phyloP scores from a whole-genome alignment of 805 yeast genomes.

The Suhomyces canberraensis region DNA sequence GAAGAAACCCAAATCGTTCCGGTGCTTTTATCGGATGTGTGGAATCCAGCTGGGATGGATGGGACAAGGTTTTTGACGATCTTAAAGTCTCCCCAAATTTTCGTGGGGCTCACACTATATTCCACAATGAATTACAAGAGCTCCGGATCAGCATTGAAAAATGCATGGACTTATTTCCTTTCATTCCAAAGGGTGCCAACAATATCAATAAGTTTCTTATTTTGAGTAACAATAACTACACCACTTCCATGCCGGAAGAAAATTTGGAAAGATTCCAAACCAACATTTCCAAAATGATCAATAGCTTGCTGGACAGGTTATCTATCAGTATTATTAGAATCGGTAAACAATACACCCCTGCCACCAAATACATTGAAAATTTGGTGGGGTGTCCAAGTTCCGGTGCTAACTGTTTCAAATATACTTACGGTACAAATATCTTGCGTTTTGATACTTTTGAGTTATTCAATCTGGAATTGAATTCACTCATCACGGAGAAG shows the following conservation, averaged over 20 bases:
- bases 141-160: slow-evolving; percentile 23
- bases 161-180: slow-evolving; percentile 24
- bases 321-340: slow-evolving; percentile 24
- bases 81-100: slow-evolving; percentile 25
- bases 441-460: slow-evolving; percentile 16
- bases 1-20: slow-evolving; percentile 29
- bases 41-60: slow-evolving; percentile 44
- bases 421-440: slow-evolving; percentile 17
- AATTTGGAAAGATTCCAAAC: background rate
- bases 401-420: background rate
- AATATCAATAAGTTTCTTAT: slow-evolving; percentile 11
- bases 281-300: slow-evolving; percentile 4
- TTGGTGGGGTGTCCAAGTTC: slow-evolving; percentile 12
- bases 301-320: slow-evolving; percentile 14
- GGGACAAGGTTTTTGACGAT: slow-evolving; percentile 43
- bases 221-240: slow-evolving; percentile 8
- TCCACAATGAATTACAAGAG: slow-evolving; percentile 20
- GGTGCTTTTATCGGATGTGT: slow-evolving; percentile 50
- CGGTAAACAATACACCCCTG: slow-evolving; percentile 18
- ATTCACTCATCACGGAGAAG: slow-evolving; percentile 8
- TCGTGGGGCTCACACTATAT: slow-evolving; percentile 9
- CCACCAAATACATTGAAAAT: slow-evolving; percentile 11
- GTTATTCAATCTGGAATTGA: slow-evolving; percentile 15
- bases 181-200: slow-evolving; percentile 14
- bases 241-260: slow-evolving; percentile 2